phyloP scores from a whole-genome alignment of 805 yeast species.

The Saccharomyces jurei region DNA sequence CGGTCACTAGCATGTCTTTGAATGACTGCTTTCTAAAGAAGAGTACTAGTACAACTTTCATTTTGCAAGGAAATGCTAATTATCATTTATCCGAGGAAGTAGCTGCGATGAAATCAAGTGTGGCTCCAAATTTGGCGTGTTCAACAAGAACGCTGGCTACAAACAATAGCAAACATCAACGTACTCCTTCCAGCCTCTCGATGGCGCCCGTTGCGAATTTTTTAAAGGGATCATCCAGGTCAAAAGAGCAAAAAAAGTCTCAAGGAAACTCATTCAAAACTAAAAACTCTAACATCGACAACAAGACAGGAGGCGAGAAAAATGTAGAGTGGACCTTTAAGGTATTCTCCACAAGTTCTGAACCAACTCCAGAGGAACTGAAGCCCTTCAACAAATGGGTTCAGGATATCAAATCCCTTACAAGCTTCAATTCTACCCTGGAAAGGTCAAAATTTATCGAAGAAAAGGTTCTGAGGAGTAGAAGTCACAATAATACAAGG shows the following conservation, averaged over 20 bases:
- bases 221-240: slow-evolving; percentile 11
- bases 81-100: neutral
- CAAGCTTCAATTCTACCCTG: slow-evolving; percentile 38
- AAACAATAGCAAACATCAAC: neutral
- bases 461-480: slow-evolving; percentile 23
- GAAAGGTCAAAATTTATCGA: slow-evolving; percentile 44
- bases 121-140: slow-evolving; percentile 9
- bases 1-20: slow-evolving; percentile 35
- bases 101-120: slow-evolving; percentile 5
- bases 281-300: neutral
- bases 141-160: neutral
- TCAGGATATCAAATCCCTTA: slow-evolving; percentile 45
- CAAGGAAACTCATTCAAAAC: slow-evolving; percentile 6
- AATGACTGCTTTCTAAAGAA: slow-evolving; percentile 30
- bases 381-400: slow-evolving; percentile 46
- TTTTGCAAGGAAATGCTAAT: neutral
- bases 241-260: neutral
- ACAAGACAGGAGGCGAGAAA: neutral
- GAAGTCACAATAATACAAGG: slow-evolving; percentile 1
- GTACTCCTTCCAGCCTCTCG: slow-evolving; percentile 12
- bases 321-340: slow-evolving; percentile 25
- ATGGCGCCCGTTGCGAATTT: slow-evolving; percentile 17
- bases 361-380: slow-evolving; percentile 37
- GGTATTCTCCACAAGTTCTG: slow-evolving; percentile 7
- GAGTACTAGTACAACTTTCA: slow-evolving; percentile 23